These are phyloP conservation scores for Phylloporus sp. DNA, from an alignment of 768 basidiomycete species.

Conservation along the genomic window DNA sequence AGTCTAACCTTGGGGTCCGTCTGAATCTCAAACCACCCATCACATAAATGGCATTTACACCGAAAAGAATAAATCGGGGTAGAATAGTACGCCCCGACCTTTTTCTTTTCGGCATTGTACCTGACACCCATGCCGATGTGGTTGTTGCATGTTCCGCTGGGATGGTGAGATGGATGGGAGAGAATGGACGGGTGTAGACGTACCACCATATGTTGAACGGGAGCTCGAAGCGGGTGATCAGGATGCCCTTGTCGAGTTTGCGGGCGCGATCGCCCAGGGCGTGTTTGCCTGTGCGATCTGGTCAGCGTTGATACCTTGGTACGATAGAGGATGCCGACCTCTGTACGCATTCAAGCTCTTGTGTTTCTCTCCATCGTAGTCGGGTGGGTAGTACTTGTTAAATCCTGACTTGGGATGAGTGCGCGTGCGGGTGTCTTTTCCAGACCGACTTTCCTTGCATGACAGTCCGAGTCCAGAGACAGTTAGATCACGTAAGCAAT, in stretches of 20 bases:
- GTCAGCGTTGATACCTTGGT: background rate
- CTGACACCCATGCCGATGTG: constrained; percentile 99
- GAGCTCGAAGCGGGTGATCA: constrained; percentile 93
- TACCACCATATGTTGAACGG: constrained; percentile 98
- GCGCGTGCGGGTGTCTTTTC: background rate
- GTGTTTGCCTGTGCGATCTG: constrained; percentile 70
- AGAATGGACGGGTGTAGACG: constrained; percentile 17
- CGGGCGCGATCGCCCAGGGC: constrained; percentile 90
- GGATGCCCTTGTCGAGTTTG: constrained; percentile 93
- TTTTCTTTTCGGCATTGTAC: constrained; percentile 99
- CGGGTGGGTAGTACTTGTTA: constrained; percentile 79
- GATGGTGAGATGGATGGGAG: background rate
- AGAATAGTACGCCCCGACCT: constrained; percentile 90
- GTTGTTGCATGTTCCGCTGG: constrained; percentile 87
- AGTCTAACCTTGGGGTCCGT: constrained; percentile 86
- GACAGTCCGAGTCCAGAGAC: constrained; percentile 5
- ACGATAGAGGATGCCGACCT: constrained; percentile 40
- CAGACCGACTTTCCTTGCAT: constrained; percentile 41
- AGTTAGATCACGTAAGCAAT: constrained; percentile 5
- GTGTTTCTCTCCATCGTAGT: constrained; percentile 68
- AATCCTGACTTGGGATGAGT: constrained; percentile 44
- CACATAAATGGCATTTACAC: constrained; percentile 96
- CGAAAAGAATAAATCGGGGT: constrained; percentile 94
- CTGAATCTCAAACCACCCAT: constrained; percentile 96
- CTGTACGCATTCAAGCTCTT: constrained; percentile 68